Base-by-base conservation (phyloP, 83 land plant species). In the Thuja plicata region DNA sequence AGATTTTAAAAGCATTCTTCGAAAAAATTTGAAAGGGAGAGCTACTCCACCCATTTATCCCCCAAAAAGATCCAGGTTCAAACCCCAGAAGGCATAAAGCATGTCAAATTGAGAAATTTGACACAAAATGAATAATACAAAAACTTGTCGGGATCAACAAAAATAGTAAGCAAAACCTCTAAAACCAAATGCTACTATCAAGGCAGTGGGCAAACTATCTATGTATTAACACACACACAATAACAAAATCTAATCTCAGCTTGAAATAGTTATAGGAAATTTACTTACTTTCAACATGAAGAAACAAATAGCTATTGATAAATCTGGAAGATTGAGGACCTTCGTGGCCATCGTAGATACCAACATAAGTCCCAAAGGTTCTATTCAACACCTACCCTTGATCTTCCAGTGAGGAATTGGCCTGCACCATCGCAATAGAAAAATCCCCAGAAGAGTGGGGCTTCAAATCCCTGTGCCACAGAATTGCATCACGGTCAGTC, bases 301-400 rank as follows among this genome's bases (percentile, higher is more conserved):
- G 90, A 80, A 95, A 91, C 76, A 95, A 91, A 74, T 91, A 89
- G 60, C 60, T 88, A 38, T 92, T 92, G 76, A 95, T 92, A 79
- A 92, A 95, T 77, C 95, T 77, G 60, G 95, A 92, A 45, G 96
- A 95, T 57, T 95, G 94, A 13, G 96, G 95, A 10, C 97, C 97
- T 32, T 95, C 97, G 86, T 95, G 97, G 83, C 97, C 97, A 60
- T 95, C 97, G 88, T 92, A 95, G 89, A 95, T 91, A 5, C 97
- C 97, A 81, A 95, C 87, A 43, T 89, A 93, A 10, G 95, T 93
- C 30, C 94, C 93, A 9, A 90, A 92, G 40, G 92, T 92, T 50
- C 92, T 90, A 45, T 94, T 92, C 81, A 88, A 85, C 24, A 95
- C 94, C 89, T 94, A 94, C 57, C 93, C 88, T 86, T 93, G 96